Conservation (phyloP, 176 grass and related monocot genomes). For the Triticum aestivum region IWGSC_CS_RefSeq_v2.1 NC_057802.1:508700274-508700773, state of each 20-base stretch:
- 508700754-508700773: neutral
- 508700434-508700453: neutral
- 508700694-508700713: conserved; percentile 61
- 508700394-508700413: conserved; percentile 30
- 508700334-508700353: conserved; percentile 65
- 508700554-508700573: conserved; percentile 63
- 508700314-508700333: conserved; percentile 40
- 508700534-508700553: conserved; percentile 47
- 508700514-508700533: neutral
- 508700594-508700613: conserved; percentile 65
- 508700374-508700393: conserved; percentile 76
- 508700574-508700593: conserved; percentile 59
- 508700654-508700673: conserved; percentile 83
- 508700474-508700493: neutral
- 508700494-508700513: neutral
- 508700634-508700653: conserved; percentile 86
- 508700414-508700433: neutral
- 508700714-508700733: conserved; percentile 47
- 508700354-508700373: conserved; percentile 58
- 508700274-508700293: neutral
- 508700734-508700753: conserved; percentile 64
- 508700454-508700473: neutral
- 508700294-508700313: neutral
- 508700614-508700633: conserved; percentile 80
- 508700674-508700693: conserved; percentile 93